Base-by-base conservation (phyloP, 352 stramenopile genomes). In the Globisporangium carolinianum region DNA sequence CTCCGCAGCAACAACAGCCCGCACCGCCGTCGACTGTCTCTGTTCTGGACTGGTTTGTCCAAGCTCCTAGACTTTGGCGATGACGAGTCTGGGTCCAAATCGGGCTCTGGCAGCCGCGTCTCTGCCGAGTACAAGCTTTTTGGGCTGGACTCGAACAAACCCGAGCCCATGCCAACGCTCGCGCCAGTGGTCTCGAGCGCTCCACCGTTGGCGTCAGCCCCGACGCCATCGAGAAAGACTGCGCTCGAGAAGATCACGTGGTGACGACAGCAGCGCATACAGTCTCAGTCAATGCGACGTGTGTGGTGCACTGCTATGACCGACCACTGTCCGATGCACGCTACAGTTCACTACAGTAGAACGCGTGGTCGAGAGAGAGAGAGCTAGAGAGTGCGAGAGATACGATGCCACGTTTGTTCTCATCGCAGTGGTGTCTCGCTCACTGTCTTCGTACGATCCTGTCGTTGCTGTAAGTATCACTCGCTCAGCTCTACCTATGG, bases 111-210 rank as follows among this genome's bases (percentile, higher is more conserved):
- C 24, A 32, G 24, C 24, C 24, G 24, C 24, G 24, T 32, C 24
- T 32, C 24, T 32, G 24, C 24, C 24, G 24, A 32, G 24, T 32
- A 32, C 24, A 32, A 32, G 24, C 24, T 32, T 32, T 17, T 53
- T 17, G 36, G 15, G 2, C 6, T 17, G 5, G 15, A 24, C 12
- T 10, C 51, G 6, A n/a, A 45, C 51, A 35, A 56, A 32, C 9
- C 51, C 51, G 52, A 73, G 43, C 52, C 61, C 38, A 51, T 68
- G 12, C 58, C 75, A 50, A 57, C 66, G 35, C 8, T 67, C 45
- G 60, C 51, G 9, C 50, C 73, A 17, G 47, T 65, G 11, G 74
- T 76, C 51, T 57, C 74, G 12, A 57, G 67, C 35, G 46, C 58
- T 36, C 75, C 77, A 46, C 67, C 67, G 7, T 71, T 72, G 42